Conservation (phyloP, 371 early-diverging fungal species). For the Circinella minor region DNA sequence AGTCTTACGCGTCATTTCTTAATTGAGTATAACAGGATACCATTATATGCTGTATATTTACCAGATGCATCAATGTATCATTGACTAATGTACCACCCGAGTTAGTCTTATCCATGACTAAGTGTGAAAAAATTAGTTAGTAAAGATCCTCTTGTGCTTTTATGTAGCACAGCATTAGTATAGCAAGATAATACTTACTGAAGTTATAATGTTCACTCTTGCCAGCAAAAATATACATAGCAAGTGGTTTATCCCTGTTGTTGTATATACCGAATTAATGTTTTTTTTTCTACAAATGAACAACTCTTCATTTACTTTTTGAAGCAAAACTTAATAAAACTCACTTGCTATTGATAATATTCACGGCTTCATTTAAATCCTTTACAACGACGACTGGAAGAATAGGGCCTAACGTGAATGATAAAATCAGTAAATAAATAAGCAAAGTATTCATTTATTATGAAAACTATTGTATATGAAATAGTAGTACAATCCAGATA, state of each 20-base stretch:
- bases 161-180: background rate
- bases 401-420: conserved; percentile 59
- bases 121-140: conserved; percentile 2
- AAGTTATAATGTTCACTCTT: conserved; percentile 37
- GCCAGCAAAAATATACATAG: conserved; percentile 67
- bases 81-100: conserved; percentile 77
- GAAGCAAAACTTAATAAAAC: background rate
- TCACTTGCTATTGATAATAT: conserved; percentile 39
- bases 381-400: conserved; percentile 75
- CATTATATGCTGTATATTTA: background rate
- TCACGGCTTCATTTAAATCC: conserved; percentile 77
- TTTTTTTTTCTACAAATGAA: too few species aligned
- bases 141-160: background rate
- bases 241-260: conserved; percentile 66
- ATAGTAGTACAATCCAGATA: too few species aligned
- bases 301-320: too few species aligned
- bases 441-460: too few species aligned
- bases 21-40: background rate
- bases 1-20: background rate
- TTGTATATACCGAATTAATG: too few species aligned
- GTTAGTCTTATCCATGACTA: conserved; percentile 51
- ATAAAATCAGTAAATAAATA: too few species aligned
- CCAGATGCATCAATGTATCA: conserved; percentile 68
- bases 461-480: too few species aligned
- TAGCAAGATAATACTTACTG: conserved; percentile 23